These are phyloP conservation scores for Protea cynaroides DNA, from an alignment of 164 flowering plant genomes.

Conservation along the genomic window DNA sequence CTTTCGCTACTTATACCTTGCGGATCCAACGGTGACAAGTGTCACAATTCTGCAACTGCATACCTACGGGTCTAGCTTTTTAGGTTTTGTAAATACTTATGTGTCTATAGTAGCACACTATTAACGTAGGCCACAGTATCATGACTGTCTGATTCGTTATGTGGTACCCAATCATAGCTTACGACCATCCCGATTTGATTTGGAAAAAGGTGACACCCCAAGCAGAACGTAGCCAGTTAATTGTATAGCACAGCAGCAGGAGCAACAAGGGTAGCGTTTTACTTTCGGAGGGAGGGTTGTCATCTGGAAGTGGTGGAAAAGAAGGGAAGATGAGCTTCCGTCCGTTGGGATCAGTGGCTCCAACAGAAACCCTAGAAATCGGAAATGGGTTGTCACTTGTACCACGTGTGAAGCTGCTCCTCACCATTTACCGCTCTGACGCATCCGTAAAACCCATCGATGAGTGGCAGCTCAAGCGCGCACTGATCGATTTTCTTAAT, in stretches of 20 bases:
- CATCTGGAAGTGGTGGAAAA: not conserved
- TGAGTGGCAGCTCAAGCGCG: conserved; percentile 72
- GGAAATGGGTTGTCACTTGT: conserved; percentile 53
- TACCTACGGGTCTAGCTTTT: no score
- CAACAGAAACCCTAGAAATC: conserved; percentile 61
- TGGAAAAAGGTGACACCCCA: not conserved
- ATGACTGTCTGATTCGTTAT: no score
- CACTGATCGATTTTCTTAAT: conserved; percentile 61
- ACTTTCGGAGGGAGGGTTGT: no score
- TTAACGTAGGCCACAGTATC: no score
- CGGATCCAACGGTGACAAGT: no score
- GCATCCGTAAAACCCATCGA: conserved; percentile 60
- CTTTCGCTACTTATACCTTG: no score
- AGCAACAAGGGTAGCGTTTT: no score
- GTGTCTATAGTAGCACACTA: no score
- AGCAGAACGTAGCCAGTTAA: not conserved
- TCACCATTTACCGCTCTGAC: conserved; percentile 58
- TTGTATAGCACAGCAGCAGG: not conserved
- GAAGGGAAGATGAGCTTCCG: conserved; percentile 13
- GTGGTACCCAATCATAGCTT: no score
- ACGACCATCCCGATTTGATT: no score
- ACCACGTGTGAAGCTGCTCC: conserved; percentile 62
- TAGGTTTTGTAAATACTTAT: no score
- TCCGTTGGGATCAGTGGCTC: conserved; percentile 31
- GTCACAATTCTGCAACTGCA: no score